A percentile compares a stretch with the other conserved stretches of the same genome.
phyloP scores from a whole-genome alignment of 2,329 filamentous ascomycete genomes.

The Talaromyces sp. region DNA sequence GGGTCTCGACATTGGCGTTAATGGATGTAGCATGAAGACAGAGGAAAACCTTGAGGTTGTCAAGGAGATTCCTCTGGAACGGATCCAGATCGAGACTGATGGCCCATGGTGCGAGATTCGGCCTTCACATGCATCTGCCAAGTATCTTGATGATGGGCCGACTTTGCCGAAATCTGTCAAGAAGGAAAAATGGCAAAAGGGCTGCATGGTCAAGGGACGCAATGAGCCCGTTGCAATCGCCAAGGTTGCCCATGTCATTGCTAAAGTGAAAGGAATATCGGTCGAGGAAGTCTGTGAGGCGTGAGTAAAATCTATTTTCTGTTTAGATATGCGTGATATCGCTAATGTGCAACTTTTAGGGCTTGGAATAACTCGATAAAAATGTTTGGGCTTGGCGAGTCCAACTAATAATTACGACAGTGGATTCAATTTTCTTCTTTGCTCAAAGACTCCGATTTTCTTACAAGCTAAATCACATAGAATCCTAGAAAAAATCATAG shows the following conservation, averaged over 20 bases:
- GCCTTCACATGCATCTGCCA: slow-evolving; percentile 77
- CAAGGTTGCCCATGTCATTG: slow-evolving; percentile 81
- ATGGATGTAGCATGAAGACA: slow-evolving; percentile 95
- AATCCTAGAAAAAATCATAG: neutral
- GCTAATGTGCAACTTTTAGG: slow-evolving; percentile 23
- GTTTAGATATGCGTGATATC: neutral
- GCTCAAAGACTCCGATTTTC: neutral
- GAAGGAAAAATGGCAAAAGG: slow-evolving; percentile 90
- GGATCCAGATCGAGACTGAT: slow-evolving; percentile 91
- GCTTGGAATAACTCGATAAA: slow-evolving; percentile 75
- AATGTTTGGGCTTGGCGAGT: slow-evolving; percentile 68
- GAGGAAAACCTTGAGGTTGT: slow-evolving; percentile 85
- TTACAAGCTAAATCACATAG: neutral
- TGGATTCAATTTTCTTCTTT: neutral
- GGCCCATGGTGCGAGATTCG: slow-evolving; percentile 97
- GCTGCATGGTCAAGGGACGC: slow-evolving; percentile 84
- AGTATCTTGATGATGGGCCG: slow-evolving; percentile 63
- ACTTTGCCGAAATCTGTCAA: slow-evolving; percentile 77
- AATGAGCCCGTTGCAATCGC: slow-evolving; percentile 89
- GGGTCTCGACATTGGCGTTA: slow-evolving; percentile 87
- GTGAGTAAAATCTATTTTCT: slow-evolving; percentile 34
- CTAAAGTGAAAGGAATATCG: slow-evolving; percentile 71
- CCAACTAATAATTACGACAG: neutral
- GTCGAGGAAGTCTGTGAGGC: slow-evolving; percentile 81
- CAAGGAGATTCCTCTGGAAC: slow-evolving; percentile 66